Percentiles rank a stretch among this genome's conserved stretches.
Evolutionary conservation across 139 green algal species (phyloP).

Genomic region (Chlorella sp.): DNA sequence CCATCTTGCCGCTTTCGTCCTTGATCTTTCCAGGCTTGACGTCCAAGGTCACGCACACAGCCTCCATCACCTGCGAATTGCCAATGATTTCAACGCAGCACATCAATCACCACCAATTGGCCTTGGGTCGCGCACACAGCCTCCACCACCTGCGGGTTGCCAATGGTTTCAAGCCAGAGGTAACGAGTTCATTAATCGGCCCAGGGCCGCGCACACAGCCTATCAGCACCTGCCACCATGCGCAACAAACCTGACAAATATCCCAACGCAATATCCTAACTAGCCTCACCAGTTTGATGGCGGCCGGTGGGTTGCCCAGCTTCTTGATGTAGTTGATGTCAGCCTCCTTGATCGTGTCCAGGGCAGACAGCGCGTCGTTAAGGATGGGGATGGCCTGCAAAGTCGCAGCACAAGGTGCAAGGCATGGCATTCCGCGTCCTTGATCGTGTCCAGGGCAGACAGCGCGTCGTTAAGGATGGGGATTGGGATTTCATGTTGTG

Average conservation of each 20-base stretch:
- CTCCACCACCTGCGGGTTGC: conserved; percentile 31
- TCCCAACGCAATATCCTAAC: too few species aligned
- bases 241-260: too few species aligned
- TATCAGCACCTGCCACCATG: conserved; percentile 28
- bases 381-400: conserved; percentile 64
- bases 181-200: not conserved
- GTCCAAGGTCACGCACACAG: conserved; percentile 70
- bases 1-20: conserved; percentile 29
- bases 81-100: not conserved
- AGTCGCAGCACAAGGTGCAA: not conserved
- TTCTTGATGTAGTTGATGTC: conserved; percentile 69
- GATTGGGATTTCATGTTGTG: too few species aligned
- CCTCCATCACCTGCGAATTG: conserved; percentile 36
- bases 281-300: conserved; percentile 74
- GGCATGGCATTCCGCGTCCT: conserved; percentile 67
- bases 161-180: not conserved
- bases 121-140: conserved; percentile 58
- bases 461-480: conserved; percentile 72
- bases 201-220: conserved; percentile 60
- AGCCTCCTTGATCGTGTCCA: conserved; percentile 79
- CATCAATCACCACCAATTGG: not conserved
- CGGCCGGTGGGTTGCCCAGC: conserved; percentile 66
- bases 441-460: conserved; percentile 75
- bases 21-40: conserved; percentile 61
- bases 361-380: conserved; percentile 63